phyloP scores from a whole-genome alignment of 2,329 filamentous ascomycete genomes.

The Ilyonectria destructans region DNA sequence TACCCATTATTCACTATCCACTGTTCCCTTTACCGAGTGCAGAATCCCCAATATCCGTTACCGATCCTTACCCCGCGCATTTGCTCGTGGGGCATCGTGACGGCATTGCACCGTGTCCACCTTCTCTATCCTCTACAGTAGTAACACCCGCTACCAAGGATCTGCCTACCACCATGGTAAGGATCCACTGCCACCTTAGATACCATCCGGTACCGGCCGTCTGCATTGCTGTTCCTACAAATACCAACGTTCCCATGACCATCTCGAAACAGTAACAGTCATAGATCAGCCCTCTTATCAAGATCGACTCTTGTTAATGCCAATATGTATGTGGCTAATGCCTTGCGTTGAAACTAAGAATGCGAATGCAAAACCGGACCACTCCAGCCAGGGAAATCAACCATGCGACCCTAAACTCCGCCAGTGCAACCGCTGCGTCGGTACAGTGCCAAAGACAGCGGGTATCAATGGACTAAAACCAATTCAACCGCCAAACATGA shows the following conservation, averaged over 20 bases:
- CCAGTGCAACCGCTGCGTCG: constrained; percentile 22
- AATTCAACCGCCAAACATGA: constrained; percentile 12
- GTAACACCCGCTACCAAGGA: background rate
- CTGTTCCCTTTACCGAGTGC: background rate
- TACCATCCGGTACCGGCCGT: constrained; percentile 14
- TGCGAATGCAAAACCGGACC: constrained; percentile 6
- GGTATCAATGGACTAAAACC: constrained; percentile 24
- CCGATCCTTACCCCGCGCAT: constrained; percentile 7
- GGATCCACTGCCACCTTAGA: background rate
- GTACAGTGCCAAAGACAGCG: constrained; percentile 1
- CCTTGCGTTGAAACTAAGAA: background rate
- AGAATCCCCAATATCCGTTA: background rate
- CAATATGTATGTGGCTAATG: constrained; percentile 14
- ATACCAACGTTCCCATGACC: background rate
- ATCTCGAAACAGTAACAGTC: constrained; percentile 1
- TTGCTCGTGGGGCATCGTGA: background rate
- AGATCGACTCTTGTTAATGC: constrained; percentile 7
- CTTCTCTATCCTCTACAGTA: background rate
- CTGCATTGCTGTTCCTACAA: background rate
- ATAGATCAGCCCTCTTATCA: background rate
- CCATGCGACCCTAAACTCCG: constrained; percentile 20
- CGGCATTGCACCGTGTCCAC: background rate
- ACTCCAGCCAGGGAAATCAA: constrained; percentile 11
- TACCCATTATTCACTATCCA: background rate
- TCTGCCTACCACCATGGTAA: background rate